Base-by-base conservation (phyloP, 225 moss, liverwort and hornwort genomes). In the Marchantia paleacea region DNA sequence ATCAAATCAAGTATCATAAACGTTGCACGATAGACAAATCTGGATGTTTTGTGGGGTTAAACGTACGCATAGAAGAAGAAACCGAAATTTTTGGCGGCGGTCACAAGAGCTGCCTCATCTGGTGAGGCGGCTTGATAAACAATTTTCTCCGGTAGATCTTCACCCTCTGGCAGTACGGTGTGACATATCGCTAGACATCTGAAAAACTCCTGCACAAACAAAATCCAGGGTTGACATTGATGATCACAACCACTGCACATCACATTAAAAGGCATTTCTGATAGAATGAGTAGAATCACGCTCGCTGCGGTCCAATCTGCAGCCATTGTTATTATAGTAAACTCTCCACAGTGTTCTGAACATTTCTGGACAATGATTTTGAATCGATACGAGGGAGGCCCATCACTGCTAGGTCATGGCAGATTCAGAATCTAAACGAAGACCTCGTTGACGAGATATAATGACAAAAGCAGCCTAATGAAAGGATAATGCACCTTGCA, bases 81-180 rank as follows among this genome's bases (percentile, higher is more conserved):
- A 14, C 96, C 96, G 69, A 96, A 96, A 55, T 92, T 92, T 75
- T 96, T 96, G 47, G 96, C 94, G 24, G 96, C 96, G 54, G 91
- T 86, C 71, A 96, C 96, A 73, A 96, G 91, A 62, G 96, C 96
- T 79, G 96, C 91, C 80, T 96, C 96, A 78, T 96, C 96, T 78
- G 96, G 96, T 19, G 96, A 96, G 68, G 96, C 96, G 81, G 96
- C 96, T 79, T 94, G 96, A 71, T 96, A 96, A 22, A 88, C 88
- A 47, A 94, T 96, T 78, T 90, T 92, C 18, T 96, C 96, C n/a
- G 96, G 96, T 18, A 85, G 83, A 68, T 90, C 91, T 80, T 94
- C 96, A 75, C 96, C 96, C 82, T 96, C 96, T 24, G 96, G 94
- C 75, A 96, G 89, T 69, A 96, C 96, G 66, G 96, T 96, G 80